A percentile compares a stretch with the other conserved stretches of the same genome.
These are phyloP conservation scores for Populus ilicifolia DNA, from an alignment of 345 rosid genomes.

Conservation along the genomic window DNA sequence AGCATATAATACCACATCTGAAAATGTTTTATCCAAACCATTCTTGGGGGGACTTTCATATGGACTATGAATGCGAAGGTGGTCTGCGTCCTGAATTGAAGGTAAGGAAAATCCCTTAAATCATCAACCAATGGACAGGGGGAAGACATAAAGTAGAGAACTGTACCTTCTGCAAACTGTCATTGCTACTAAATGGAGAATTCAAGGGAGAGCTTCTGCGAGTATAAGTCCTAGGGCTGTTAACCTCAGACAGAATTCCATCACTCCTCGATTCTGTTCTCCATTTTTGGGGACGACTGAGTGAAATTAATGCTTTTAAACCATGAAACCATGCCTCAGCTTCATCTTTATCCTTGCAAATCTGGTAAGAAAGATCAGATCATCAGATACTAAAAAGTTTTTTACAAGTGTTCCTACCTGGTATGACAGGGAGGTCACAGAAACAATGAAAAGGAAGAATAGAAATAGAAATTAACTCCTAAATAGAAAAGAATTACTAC, in stretches of 20 bases:
- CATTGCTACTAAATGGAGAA: slow-evolving; percentile 84
- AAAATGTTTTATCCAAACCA: slow-evolving; percentile 79
- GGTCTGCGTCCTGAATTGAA: slow-evolving; percentile 65
- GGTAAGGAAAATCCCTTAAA: slow-evolving; percentile 13
- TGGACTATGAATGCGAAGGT: slow-evolving; percentile 80
- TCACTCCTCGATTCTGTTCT: slow-evolving; percentile 74
- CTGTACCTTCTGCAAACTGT: slow-evolving; percentile 79
- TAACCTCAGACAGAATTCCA: slow-evolving; percentile 67
- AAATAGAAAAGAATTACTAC: slow-evolving; percentile 6
- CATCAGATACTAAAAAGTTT: slow-evolving; percentile 1
- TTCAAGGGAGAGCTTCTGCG: slow-evolving; percentile 85
- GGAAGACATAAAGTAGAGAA: slow-evolving; percentile 11
- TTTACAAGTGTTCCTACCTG: background rate
- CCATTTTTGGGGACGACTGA: slow-evolving; percentile 53
- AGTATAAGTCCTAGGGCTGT: slow-evolving; percentile 87
- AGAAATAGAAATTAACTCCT: background rate
- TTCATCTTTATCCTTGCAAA: slow-evolving; percentile 82
- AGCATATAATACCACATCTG: slow-evolving; percentile 70
- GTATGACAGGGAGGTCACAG: slow-evolving; percentile 1
- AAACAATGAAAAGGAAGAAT: slow-evolving; percentile 12
- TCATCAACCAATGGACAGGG: slow-evolving; percentile 2
- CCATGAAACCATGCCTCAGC: slow-evolving; percentile 88
- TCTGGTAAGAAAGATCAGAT: slow-evolving; percentile 32
- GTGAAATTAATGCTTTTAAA: slow-evolving; percentile 67
- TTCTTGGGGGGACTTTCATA: slow-evolving; percentile 95